A percentile compares a stretch with the other conserved stretches of the same genome.
These are phyloP conservation scores for Plectosphaerella plurivora DNA, from an alignment of 2,329 filamentous ascomycete species.

Conservation along the genomic window DNA sequence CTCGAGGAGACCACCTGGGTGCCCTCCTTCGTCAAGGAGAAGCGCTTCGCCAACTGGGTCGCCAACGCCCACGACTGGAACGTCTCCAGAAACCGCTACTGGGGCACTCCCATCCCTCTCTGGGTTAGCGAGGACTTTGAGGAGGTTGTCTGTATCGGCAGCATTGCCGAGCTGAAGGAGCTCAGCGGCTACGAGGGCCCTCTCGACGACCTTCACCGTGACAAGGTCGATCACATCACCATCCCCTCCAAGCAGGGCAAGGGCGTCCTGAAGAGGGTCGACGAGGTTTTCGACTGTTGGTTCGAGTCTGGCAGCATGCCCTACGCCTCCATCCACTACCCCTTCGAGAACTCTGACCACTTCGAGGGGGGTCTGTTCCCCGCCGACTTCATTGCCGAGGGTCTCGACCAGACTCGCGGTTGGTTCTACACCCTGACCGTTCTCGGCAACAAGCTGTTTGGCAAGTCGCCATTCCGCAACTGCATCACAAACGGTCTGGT, in stretches of 20 bases:
- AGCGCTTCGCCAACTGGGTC: slow-evolving; percentile 89
- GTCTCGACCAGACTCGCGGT: slow-evolving; percentile 86
- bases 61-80: slow-evolving; percentile 92
- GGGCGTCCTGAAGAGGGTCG: slow-evolving; percentile 72
- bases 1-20: slow-evolving; percentile 92
- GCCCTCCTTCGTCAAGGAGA: slow-evolving; percentile 84
- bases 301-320: slow-evolving; percentile 97
- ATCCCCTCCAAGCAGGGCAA: slow-evolving; percentile 89
- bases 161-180: slow-evolving; percentile 76
- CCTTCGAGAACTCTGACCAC: slow-evolving; percentile 80
- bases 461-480: slow-evolving; percentile 83
- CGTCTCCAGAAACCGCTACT: slow-evolving; percentile 88
- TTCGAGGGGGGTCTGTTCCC: slow-evolving; percentile 74
- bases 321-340: slow-evolving; percentile 86
- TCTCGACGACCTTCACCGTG: slow-evolving; percentile 80
- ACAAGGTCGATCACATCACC: slow-evolving; percentile 90
- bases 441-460: slow-evolving; percentile 82
- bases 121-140: slow-evolving; percentile 90
- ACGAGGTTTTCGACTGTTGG: slow-evolving; percentile 96
- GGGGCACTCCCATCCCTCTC: slow-evolving; percentile 88
- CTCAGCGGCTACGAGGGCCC: slow-evolving; percentile 84
- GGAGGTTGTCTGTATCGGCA: slow-evolving; percentile 78
- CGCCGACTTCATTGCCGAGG: slow-evolving; percentile 91
- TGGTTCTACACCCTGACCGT: slow-evolving; percentile 97
- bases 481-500: slow-evolving; percentile 97